These are phyloP conservation scores for Fusarium redolens DNA, from an alignment of 2,329 filamentous ascomycete genomes.

Conservation along the genomic window DNA sequence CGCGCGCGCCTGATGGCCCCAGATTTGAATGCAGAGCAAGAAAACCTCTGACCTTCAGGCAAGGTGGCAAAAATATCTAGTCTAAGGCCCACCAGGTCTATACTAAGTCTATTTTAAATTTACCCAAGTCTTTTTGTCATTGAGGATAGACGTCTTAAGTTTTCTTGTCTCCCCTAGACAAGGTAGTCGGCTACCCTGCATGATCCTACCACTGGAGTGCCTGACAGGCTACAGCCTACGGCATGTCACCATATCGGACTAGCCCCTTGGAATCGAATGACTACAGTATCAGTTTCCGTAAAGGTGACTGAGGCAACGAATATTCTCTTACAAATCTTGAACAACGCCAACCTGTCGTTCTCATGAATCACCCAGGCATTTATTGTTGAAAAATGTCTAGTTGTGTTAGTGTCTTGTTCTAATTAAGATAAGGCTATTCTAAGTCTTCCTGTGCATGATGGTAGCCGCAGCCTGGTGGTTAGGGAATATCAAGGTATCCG, in stretches of 20 bases:
- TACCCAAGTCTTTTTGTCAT: no score
- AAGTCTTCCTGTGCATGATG: constrained; percentile 46
- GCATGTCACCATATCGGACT: background rate
- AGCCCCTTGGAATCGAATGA: background rate
- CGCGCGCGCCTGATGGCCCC: background rate
- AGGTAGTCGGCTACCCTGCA: no score
- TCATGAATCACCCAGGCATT: fast-evolving
- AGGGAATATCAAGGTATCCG: constrained; percentile 87
- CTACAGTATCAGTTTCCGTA: background rate
- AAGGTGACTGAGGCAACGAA: background rate
- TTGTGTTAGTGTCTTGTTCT: background rate
- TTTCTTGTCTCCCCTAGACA: no score
- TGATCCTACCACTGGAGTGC: no score
- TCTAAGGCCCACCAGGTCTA: no score
- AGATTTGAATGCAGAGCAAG: background rate
- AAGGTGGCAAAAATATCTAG: no score
- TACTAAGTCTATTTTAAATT: no score
- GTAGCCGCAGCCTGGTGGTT: constrained; percentile 73
- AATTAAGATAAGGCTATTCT: background rate
- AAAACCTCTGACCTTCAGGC: no score
- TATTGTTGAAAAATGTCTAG: background rate
- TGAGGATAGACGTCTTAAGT: no score
- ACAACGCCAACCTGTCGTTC: background rate
- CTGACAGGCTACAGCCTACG: no score
- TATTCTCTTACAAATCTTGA: fast-evolving